Evolutionary conservation across 495 filamentous ascomycete species (phyloP).

Genomic region (Daldinia bambusicola): DNA sequence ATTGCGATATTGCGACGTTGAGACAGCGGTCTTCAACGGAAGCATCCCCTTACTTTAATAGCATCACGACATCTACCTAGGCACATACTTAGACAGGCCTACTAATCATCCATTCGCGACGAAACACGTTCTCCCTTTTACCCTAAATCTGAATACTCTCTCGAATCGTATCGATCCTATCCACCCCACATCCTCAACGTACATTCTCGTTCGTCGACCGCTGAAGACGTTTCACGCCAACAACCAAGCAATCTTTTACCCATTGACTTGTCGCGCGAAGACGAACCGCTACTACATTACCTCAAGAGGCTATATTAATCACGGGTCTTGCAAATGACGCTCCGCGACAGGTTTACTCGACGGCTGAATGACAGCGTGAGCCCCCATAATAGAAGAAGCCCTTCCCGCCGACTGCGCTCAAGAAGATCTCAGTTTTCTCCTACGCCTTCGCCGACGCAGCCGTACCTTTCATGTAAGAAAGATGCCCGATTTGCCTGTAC

Average conservation of each 20-base stretch:
- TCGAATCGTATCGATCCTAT: background rate
- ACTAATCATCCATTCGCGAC: conserved; percentile 1
- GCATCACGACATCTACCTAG: conserved; percentile 8
- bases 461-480: conserved; percentile 58
- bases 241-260: conserved; percentile 2
- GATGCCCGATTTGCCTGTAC: background rate
- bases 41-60: conserved; percentile 6
- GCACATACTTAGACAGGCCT: background rate
- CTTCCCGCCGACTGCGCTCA: conserved; percentile 38
- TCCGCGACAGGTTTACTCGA: conserved; percentile 45
- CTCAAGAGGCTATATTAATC: conserved; percentile 8
- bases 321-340: conserved; percentile 42
- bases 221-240: background rate
- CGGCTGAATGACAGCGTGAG: conserved; percentile 48
- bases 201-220: conserved; percentile 7
- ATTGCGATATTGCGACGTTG: background rate
- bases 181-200: conserved; percentile 14
- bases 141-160: background rate
- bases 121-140: background rate
- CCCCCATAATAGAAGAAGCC: conserved; percentile 22
- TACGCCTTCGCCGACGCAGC: conserved; percentile 49
- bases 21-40: background rate
- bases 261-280: conserved; percentile 7
- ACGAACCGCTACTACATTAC: background rate
- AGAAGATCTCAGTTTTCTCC: conserved; percentile 43